Conservation (phyloP, 176 grass and related monocot genomes). For the Cenchrus americanus region DNA sequence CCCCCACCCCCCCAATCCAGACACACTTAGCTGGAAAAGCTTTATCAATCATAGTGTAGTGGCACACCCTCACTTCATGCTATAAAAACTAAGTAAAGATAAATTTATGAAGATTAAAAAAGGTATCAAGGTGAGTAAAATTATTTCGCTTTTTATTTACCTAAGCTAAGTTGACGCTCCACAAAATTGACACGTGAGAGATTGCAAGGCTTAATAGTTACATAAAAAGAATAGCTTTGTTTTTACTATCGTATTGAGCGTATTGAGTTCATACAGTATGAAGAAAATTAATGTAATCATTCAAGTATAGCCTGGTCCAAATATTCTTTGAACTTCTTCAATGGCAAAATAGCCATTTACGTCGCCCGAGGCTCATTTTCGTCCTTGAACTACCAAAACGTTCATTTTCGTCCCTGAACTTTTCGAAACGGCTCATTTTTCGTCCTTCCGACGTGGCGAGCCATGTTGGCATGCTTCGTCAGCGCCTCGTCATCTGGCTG, state of each 20-base stretch:
- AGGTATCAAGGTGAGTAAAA: not conserved
- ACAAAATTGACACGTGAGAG: not conserved
- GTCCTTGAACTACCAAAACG: no score
- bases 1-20: not conserved
- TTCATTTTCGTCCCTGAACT: no score
- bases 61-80: not conserved
- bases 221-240: not conserved
- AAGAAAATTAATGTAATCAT: not conserved
- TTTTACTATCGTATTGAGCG: not conserved
- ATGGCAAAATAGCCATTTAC: not conserved
- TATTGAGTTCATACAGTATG: not conserved
- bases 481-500: no score
- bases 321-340: not conserved
- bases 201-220: not conserved
- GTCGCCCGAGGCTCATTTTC: no score
- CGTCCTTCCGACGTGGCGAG: no score
- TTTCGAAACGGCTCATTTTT: no score
- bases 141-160: not conserved
- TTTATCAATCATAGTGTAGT: not conserved
- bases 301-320: not conserved
- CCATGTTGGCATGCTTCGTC: no score
- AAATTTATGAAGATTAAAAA: not conserved
- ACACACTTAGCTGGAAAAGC: not conserved
- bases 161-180: not conserved
- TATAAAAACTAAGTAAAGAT: conserved; percentile 18